Evolutionary conservation across 1,284 basidiomycete species (phyloP), one percentile per base, ranked within the genome.

Genomic region (Fomitopsis pinicola): DNA sequence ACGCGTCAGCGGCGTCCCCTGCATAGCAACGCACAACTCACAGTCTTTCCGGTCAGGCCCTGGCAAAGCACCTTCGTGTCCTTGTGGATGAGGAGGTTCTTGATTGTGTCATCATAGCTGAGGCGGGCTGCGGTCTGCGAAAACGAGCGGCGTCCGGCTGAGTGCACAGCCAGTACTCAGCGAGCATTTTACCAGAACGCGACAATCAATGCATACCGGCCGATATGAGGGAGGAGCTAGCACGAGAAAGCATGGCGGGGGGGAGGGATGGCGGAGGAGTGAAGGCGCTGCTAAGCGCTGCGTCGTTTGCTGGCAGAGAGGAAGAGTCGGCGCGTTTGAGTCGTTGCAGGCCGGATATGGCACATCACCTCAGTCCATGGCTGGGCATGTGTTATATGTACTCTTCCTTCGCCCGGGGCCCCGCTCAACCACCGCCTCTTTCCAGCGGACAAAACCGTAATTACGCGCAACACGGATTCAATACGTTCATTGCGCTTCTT

Each of bases 11-110:
- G 42, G 42, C n/a, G 33, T 30, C 2, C 30, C 36, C 2, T 2
- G 30, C 19, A 54, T n/a, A n/a, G 2, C 40, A 17, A 5, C 33
- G 55, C 15, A 7, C 17, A 19, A 59, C 89, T 70, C 67, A 94
- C 95, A 64, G 97, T 99, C 88, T 98, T 98, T 76, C 97, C 97
- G 50, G 95, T 98, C 74, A 97, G 90, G 57, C 95, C 95, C 75
- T 97, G 95, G 70, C 92, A 93, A 63, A 97, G 80, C 52, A 98
- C 95, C 76, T 87, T 95, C 67, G 97, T 97, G 78, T 99, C 94
- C 76, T 95, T 95, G 79, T 94, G 87, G 74, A 98, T 92, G 71
- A 90, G 86, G 67, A 98, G 86, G 81, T 98, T 98, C 75, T 87
- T 83, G 75, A 95, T 91, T 62, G 94, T 97, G 74, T 94, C 92